Base-by-base conservation (phyloP, 148 eudicot species). In the Tetragonia tetragonoides region DNA sequence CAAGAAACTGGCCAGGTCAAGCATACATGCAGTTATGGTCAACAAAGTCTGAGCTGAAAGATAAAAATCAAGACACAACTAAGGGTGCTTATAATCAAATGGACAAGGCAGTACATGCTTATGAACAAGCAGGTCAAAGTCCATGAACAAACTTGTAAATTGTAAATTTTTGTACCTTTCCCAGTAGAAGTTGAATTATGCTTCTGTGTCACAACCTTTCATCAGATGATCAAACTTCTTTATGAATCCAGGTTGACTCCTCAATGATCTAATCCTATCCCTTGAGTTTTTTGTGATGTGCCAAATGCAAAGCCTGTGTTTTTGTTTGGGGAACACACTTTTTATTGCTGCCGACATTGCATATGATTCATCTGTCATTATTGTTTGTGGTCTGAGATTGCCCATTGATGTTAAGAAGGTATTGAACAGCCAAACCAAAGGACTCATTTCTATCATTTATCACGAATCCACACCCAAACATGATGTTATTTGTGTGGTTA, bases 1-100 rank as follows among this genome's bases (percentile, higher is more conserved):
- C 81, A 91, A 85, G 83, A 91, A 89, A 76, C 68, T 91, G 77
- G 73, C 24, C 1, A 89, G 76, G 78, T 86, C 85, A 53, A 87
- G 91, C 1, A 91, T 87, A 82, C 84, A 86, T 81, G 90, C 92
- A 63, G 89, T 49, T 88, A 38, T 87, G 83, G 85, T 68, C 85
- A 53, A 69, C 81, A 42, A 84, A 66, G 46, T 49, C 78, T 77
- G 37, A 82, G 49, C 75, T 72, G 51, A 61, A 74, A 60, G 75
- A 74, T 70, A 77, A 54, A 44, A 77, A 69, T 23, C 88, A 80
- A 41, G 78, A 80, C n/a, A n/a, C n/a, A n/a, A n/a, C n/a, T n/a
- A n/a, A n/a, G n/a, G n/a, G n/a, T n/a, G n/a, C n/a, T n/a, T n/a
- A n/a, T n/a, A n/a, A n/a, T n/a, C 46, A 42, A 42, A 42, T 42